Evolutionary conservation across 1,284 basidiomycete genomes (phyloP), one percentile per base, ranked within the genome.

Genomic region (Fistulina hepatica): DNA sequence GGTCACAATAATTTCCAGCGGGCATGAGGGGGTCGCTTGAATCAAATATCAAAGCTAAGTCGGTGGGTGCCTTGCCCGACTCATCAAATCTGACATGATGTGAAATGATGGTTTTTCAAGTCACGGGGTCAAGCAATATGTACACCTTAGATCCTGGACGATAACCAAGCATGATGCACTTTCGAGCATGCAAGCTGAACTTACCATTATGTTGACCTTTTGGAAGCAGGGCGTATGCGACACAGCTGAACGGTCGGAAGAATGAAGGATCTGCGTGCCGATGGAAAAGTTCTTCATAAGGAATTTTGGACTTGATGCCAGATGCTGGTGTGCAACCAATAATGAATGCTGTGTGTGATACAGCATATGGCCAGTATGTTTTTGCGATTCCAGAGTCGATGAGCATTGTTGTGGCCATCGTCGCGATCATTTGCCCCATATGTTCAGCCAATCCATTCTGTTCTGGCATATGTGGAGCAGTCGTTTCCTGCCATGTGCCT

Each of bases 401-500:
- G 0, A 57, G 46, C 45, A 60, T 53, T 0, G 51, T 30, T 4
- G 43, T 46, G 1, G 49, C 48, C 6, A 42, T 33, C 2, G 44
- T 45, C 2, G 46, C 46, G 0, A 61, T 26, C 1, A 47, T 60
- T 33, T 55, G 55, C 34, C 60, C 60, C 34, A 56, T 51, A 0
- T 39, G 34, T 38, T 56, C 52, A 6, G 55, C 54, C 3, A 54
- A 28, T 1, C 55, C 53, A 36, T 59, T 58, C 34, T 59, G 56
- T 31, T 57, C 47, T 12, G 53, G 55, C 6, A 53, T 53, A 39
- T 59, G 42, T 2, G 56, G 47, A 1, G 50, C 49, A 0, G 54
- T 48, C 2, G 30, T 48, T 19, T 53, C 41, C 36, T 52, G 51
- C 17, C 46, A 33, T 19, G 49, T 52, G 5, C 56, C 55, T 13